These are phyloP conservation scores for Ricinus communis DNA, from an alignment of 345 rosid species.

Conservation along the genomic window DNA sequence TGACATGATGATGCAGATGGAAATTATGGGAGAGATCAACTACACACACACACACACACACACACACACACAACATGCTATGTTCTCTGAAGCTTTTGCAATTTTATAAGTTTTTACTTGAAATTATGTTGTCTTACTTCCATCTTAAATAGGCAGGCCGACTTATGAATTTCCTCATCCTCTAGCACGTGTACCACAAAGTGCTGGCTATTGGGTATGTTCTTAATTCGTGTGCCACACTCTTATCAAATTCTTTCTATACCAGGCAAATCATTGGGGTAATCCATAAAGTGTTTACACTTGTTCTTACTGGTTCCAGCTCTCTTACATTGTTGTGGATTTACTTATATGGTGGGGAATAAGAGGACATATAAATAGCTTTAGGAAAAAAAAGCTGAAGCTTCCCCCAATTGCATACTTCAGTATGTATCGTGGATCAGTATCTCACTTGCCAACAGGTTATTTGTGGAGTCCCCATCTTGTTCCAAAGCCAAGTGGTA, in stretches of 20 bases:
- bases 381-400: conserved; percentile 78
- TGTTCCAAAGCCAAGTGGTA: conserved; percentile 96
- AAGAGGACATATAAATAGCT: conserved; percentile 88
- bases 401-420: conserved; percentile 92
- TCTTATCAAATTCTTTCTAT: conserved; percentile 4
- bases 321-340: conserved; percentile 91
- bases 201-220: conserved; percentile 96
- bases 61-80: not conserved
- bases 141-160: conserved; percentile 85
- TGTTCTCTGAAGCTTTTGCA: not conserved
- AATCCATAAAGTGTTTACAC: conserved; percentile 4
- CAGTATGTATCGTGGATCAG: conserved; percentile 90
- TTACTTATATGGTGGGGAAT: conserved; percentile 98
- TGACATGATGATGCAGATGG: not conserved
- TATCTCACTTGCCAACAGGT: conserved; percentile 94
- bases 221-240: conserved; percentile 8
- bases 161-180: conserved; percentile 97
- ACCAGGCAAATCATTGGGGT: not conserved
- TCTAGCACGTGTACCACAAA: conserved; percentile 91
- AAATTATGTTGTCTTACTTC: conserved; percentile 49
- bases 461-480: conserved; percentile 98
- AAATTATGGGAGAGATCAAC: not conserved
- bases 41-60: not conserved
- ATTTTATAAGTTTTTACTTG: conserved; percentile 11
- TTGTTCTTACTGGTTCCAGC: conserved; percentile 47